These are phyloP conservation scores for Backusella luteola DNA, from an alignment of 192 early-diverging fungal genomes.

Conservation along the genomic window DNA sequence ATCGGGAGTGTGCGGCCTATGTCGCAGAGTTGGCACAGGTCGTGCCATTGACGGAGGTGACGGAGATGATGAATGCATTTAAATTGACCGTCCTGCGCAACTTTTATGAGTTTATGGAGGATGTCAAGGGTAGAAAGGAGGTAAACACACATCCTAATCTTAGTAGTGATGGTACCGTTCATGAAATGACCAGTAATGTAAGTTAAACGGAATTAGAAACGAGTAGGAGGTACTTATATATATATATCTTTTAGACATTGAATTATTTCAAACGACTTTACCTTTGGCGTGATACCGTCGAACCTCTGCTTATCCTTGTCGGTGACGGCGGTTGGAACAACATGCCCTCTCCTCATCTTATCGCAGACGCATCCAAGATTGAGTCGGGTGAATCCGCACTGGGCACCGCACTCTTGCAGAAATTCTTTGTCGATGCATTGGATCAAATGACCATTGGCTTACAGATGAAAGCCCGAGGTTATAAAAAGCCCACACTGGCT, in stretches of 20 bases:
- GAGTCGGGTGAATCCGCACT: slow-evolving; percentile 7
- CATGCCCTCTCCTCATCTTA: slow-evolving; percentile 9
- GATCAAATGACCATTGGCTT: slow-evolving; percentile 57
- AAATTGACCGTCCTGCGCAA: slow-evolving; percentile 51
- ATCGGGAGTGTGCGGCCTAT: slow-evolving; percentile 28
- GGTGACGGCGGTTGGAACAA: slow-evolving; percentile 60
- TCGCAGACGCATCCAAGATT: background rate
- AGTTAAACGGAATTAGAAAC: slow-evolving; percentile 4
- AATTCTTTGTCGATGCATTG: slow-evolving; percentile 49
- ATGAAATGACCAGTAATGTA: slow-evolving; percentile 80
- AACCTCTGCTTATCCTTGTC: slow-evolving; percentile 48
- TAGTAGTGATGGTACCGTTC: slow-evolving; percentile 79
- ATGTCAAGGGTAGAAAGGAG: slow-evolving; percentile 60
- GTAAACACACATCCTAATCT: slow-evolving; percentile 45
- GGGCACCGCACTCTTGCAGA: slow-evolving; percentile 24
- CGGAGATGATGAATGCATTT: slow-evolving; percentile 35
- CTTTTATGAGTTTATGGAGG: slow-evolving; percentile 69
- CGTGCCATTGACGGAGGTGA: slow-evolving; percentile 17
- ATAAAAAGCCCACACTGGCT: slow-evolving; percentile 67
- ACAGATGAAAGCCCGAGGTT: slow-evolving; percentile 66
- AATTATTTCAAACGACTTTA: slow-evolving; percentile 62
- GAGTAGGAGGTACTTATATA: background rate
- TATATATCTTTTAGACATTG: slow-evolving; percentile 42
- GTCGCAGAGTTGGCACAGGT: slow-evolving; percentile 48
- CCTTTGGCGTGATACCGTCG: slow-evolving; percentile 53